Conservation (phyloP, 2,329 filamentous ascomycete genomes). For the Bipolaris cookei region DNA sequence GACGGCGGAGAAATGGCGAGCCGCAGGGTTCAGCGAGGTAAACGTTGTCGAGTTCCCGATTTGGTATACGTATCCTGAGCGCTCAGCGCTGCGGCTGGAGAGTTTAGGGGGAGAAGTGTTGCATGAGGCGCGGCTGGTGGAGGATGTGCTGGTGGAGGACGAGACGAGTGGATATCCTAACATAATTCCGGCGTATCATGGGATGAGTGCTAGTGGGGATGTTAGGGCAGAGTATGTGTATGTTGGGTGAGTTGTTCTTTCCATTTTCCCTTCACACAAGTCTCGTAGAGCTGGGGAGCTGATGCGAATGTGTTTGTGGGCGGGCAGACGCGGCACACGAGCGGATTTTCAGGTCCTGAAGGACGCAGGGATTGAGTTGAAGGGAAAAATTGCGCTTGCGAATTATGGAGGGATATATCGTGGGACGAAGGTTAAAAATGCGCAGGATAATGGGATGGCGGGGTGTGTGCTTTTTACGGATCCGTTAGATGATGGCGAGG, state of each 20-base stretch:
- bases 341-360: slow-evolving; percentile 54
- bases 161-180: slow-evolving; percentile 44
- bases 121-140: slow-evolving; percentile 37
- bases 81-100: slow-evolving; percentile 33
- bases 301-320: not conserved
- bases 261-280: not conserved
- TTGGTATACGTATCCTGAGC: slow-evolving; percentile 47
- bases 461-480: slow-evolving; percentile 55
- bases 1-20: slow-evolving; percentile 41
- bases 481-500: slow-evolving; percentile 54
- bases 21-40: slow-evolving; percentile 27
- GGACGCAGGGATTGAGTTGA: slow-evolving; percentile 51
- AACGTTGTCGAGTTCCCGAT: slow-evolving; percentile 48
- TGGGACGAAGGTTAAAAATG: slow-evolving; percentile 58
- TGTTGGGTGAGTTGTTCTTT: slow-evolving; percentile 42
- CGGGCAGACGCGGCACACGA: slow-evolving; percentile 46
- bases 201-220: slow-evolving; percentile 55
- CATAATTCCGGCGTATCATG: slow-evolving; percentile 54
- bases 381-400: slow-evolving; percentile 57
- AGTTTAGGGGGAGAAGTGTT: slow-evolving; percentile 37
- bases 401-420: slow-evolving; percentile 55
- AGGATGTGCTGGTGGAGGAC: slow-evolving; percentile 44
- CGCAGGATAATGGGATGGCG: slow-evolving; percentile 54
- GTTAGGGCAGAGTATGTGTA: slow-evolving; percentile 57
- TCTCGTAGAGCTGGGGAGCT: no score